phyloP scores from a whole-genome alignment of 257 asterid genomes.

The Plectranthus barbatus region DNA sequence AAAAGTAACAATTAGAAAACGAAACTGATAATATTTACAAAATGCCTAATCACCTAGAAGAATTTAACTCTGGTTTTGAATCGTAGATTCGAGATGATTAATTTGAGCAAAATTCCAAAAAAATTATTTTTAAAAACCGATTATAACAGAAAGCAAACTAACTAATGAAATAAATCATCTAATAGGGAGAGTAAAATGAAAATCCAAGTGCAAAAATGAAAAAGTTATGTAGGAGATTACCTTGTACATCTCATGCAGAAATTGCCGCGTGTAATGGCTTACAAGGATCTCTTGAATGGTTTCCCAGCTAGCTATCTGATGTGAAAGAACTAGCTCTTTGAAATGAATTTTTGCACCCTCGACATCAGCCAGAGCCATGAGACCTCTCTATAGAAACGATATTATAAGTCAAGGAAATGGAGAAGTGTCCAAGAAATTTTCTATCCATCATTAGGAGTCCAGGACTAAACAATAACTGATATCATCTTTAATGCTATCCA shows the following conservation, averaged over 20 bases:
- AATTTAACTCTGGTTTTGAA: too few relatives aligned
- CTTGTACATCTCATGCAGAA: conserved; percentile 96
- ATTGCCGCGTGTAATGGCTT: conserved; percentile 80
- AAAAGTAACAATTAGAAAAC: too few relatives aligned
- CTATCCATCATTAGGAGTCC: too few relatives aligned
- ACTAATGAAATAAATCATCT: neutral
- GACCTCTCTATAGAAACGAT: conserved; percentile 66
- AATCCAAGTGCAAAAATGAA: neutral
- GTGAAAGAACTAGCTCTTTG: conserved; percentile 68
- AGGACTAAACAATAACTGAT: neutral
- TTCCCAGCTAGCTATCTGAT: conserved; percentile 96
- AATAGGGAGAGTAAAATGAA: neutral
- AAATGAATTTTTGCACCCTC: conserved; percentile 95
- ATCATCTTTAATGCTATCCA: conserved; percentile 14
- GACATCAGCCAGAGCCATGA: conserved; percentile 96
- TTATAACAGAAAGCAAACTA: too few relatives aligned
- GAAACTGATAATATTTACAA: too few relatives aligned
- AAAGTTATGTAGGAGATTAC: conserved; percentile 29
- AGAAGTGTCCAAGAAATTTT: neutral
- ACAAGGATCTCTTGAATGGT: conserved; percentile 80
- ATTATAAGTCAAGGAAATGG: conserved; percentile 11
- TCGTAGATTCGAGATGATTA: too few relatives aligned
- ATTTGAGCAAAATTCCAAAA: too few relatives aligned
- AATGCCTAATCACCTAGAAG: neutral
- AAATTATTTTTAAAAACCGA: too few relatives aligned